These are phyloP conservation scores for Metarhizium humberi DNA, from an alignment of 2,329 filamentous ascomycete species.

Conservation along the genomic window DNA sequence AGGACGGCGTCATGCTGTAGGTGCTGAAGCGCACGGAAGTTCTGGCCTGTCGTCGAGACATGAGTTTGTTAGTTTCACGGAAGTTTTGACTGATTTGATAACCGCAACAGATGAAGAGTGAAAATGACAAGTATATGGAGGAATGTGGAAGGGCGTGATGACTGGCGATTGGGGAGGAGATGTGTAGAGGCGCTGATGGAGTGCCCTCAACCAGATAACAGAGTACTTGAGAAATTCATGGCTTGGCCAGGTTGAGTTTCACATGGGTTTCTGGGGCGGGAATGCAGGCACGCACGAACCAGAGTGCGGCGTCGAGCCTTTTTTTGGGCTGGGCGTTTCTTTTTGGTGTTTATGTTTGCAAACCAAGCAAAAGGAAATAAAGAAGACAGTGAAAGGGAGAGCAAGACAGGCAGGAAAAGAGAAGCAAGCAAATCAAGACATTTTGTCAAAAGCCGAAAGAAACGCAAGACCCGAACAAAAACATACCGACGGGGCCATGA, in stretches of 20 bases:
- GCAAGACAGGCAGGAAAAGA: constrained; percentile 4
- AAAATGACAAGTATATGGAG: not conserved
- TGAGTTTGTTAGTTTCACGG: constrained; percentile 5
- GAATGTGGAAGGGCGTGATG: too few relatives aligned
- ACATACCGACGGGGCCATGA: constrained; percentile 55
- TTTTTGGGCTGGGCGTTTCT: not conserved
- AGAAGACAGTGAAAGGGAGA: constrained; percentile 6
- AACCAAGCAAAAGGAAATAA: not conserved
- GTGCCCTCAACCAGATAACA: not conserved
- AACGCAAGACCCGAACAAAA: constrained; percentile 5
- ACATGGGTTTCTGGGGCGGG: not conserved
- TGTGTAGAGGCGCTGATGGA: too few relatives aligned
- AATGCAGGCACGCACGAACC: constrained; percentile 5
- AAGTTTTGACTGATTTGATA: not conserved
- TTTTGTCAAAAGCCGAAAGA: constrained; percentile 3
- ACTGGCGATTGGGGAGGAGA: too few relatives aligned
- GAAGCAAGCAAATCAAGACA: constrained; percentile 6
- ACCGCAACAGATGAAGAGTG: not conserved
- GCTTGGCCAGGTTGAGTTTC: not conserved
- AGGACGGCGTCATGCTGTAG: constrained; percentile 49
- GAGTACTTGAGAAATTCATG: not conserved
- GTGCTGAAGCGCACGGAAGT: constrained; percentile 50
- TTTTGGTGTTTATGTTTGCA: not conserved
- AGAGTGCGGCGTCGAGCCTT: not conserved
- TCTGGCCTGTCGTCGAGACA: constrained; percentile 31